Evolutionary conservation across 179 eudicot species (phyloP).

Genomic region (Drosera spatulata): DNA sequence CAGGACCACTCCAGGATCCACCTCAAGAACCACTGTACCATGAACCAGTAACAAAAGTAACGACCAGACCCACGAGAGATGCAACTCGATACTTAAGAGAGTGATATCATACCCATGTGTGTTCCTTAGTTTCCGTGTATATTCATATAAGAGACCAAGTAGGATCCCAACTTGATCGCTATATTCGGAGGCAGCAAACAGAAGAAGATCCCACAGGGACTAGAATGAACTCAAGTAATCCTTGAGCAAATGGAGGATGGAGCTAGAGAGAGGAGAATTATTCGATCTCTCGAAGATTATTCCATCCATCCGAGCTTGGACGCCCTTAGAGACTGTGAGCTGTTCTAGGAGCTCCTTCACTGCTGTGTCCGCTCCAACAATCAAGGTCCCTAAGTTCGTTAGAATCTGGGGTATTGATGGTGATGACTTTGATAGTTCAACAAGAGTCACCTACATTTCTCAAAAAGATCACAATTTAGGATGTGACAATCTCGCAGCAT

Average conservation of each 20-base stretch:
- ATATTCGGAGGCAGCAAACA: no score
- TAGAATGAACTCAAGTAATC: slow-evolving; percentile 56
- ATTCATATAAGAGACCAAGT: no score
- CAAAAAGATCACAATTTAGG: no score
- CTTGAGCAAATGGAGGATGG: slow-evolving; percentile 33
- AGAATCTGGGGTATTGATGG: slow-evolving; percentile 48
- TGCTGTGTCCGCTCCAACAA: slow-evolving; percentile 43
- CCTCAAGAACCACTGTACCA: no score
- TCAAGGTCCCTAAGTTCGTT: slow-evolving; percentile 43
- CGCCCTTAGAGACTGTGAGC: slow-evolving; percentile 37
- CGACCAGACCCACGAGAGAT: no score
- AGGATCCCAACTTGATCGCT: no score
- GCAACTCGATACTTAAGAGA: no score
- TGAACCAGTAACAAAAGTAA: no score
- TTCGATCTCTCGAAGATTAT: slow-evolving; percentile 54
- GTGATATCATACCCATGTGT: no score
- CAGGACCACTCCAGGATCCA: no score
- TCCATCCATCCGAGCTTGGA: slow-evolving; percentile 91
- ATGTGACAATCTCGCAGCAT: no score
- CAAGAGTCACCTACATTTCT: slow-evolving; percentile 52
- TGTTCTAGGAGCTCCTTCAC: slow-evolving; percentile 42
- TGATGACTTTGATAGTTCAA: slow-evolving; percentile 66
- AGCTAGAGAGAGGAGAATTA: slow-evolving; percentile 27
- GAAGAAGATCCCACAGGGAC: slow-evolving; percentile 1
- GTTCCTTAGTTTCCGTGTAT: no score